Conservation (phyloP, 768 basidiomycete species). For the Rhodotorula babjevae region DNA sequence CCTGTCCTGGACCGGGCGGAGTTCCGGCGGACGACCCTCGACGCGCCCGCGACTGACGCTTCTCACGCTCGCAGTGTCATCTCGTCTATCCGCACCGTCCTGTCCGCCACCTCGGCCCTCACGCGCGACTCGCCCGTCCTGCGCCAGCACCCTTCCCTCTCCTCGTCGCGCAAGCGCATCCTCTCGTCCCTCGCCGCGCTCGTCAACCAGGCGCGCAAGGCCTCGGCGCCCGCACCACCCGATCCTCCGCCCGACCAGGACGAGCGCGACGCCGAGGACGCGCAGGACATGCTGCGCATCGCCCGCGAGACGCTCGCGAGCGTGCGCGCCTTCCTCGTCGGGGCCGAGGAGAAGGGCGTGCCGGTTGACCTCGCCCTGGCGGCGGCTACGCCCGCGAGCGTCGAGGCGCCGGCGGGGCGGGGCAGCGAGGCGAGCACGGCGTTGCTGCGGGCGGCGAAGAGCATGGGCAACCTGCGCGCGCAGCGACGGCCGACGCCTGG, state of each 20-base stretch:
- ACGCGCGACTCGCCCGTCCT: conserved; percentile 73
- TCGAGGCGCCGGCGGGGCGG: neutral
- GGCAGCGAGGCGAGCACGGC: neutral
- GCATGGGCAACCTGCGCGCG: conserved; percentile 17
- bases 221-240: conserved; percentile 31
- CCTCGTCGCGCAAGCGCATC: conserved; percentile 73
- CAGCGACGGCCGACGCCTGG: conserved; percentile 6
- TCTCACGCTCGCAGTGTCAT: conserved; percentile 56
- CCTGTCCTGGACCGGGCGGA: too few relatives aligned
- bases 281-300: conserved; percentile 71
- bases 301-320: conserved; percentile 75
- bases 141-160: conserved; percentile 61
- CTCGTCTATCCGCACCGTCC: conserved; percentile 80
- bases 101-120: conserved; percentile 76
- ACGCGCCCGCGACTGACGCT: neutral
- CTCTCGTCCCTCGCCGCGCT: conserved; percentile 73
- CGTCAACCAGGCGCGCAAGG: conserved; percentile 61
- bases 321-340: conserved; percentile 66
- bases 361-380: conserved; percentile 25
- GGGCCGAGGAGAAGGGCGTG: conserved; percentile 48
- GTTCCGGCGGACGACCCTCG: neutral
- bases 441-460: conserved; percentile 11
- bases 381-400: neutral
- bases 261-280: conserved; percentile 56
- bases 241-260: conserved; percentile 54